A percentile compares a stretch with the other conserved stretches of the same genome.
Conservation (phyloP, 345 rosid species). For the Gossypium australe region DNA sequence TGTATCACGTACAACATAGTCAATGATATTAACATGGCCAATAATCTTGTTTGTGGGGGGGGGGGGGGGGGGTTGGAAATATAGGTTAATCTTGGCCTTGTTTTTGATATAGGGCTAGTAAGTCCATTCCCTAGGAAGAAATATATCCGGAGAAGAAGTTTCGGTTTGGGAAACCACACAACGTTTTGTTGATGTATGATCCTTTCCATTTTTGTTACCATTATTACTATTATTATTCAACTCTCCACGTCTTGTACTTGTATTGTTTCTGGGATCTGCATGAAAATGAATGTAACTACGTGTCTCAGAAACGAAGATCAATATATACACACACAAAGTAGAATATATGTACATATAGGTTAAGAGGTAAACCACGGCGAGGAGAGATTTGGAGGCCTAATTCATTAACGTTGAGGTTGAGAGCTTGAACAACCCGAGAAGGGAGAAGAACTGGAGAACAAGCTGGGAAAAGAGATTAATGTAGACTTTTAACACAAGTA, state of each 20-base stretch:
- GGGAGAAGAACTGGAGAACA: slow-evolving; percentile 59
- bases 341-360: neutral
- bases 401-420: slow-evolving; percentile 40
- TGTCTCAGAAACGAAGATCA: neutral
- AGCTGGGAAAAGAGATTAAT: slow-evolving; percentile 22
- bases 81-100: neutral
- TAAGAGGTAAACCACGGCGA: slow-evolving; percentile 24
- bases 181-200: slow-evolving; percentile 13
- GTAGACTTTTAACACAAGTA: neutral
- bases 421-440: slow-evolving; percentile 49
- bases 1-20: neutral
- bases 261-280: slow-evolving; percentile 5
- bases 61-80: too few relatives aligned
- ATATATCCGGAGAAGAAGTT: slow-evolving; percentile 30
- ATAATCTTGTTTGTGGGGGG: neutral
- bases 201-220: slow-evolving; percentile 11
- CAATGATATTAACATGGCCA: neutral
- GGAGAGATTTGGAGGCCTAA: slow-evolving; percentile 42
- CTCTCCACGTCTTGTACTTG: slow-evolving; percentile 1
- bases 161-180: slow-evolving; percentile 6
- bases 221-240: slow-evolving; percentile 3
- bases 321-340: neutral
- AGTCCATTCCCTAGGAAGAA: slow-evolving; percentile 59
- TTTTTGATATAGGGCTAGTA: slow-evolving; percentile 9
- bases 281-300: neutral